Percentiles rank a stretch among this genome's conserved stretches.
Conservation (phyloP, 768 basidiomycete genomes). For the Solioccasus polychromus region DNA sequence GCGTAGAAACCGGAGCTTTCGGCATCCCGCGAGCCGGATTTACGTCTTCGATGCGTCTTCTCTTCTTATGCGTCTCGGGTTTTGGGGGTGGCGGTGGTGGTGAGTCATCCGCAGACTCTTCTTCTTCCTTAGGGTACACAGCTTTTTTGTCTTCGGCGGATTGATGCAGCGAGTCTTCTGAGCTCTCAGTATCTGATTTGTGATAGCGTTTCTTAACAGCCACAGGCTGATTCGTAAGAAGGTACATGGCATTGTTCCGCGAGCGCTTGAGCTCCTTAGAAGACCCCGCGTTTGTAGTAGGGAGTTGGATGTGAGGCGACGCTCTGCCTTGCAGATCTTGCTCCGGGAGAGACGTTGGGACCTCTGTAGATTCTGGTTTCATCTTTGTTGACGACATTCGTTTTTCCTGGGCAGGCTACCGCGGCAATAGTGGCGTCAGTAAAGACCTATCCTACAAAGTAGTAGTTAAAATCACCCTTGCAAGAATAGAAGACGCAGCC, state of each 20-base stretch:
- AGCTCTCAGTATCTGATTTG: slow-evolving; percentile 26
- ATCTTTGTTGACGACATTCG: slow-evolving; percentile 4
- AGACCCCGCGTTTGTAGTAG: slow-evolving; percentile 2
- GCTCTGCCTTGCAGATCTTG: slow-evolving; percentile 38
- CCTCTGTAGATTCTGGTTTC: slow-evolving; percentile 32
- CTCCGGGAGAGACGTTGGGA: slow-evolving; percentile 62
- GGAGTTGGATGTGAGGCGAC: slow-evolving; percentile 7
- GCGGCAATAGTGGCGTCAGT: slow-evolving; percentile 1
- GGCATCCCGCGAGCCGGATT: slow-evolving; percentile 21
- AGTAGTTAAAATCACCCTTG: slow-evolving; percentile 15
- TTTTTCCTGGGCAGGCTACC: slow-evolving; percentile 6
- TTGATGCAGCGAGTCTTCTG: slow-evolving; percentile 13
- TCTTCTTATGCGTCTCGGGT: slow-evolving; percentile 35
- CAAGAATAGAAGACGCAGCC: slow-evolving; percentile 1
- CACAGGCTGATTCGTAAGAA: slow-evolving; percentile 5
- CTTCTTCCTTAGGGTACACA: slow-evolving; percentile 32
- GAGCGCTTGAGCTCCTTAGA: slow-evolving; percentile 9
- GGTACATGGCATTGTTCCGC: slow-evolving; percentile 1
- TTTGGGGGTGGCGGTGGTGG: slow-evolving; percentile 28
- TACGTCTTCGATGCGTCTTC: slow-evolving; percentile 37
- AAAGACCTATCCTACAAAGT: neutral
- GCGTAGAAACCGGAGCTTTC: slow-evolving; percentile 27
- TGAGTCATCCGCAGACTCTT: slow-evolving; percentile 39
- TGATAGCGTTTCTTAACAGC: slow-evolving; percentile 20
- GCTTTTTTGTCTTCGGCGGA: slow-evolving; percentile 30